phyloP scores from a whole-genome alignment of 2,329 filamentous ascomycete species.

The Botrytis medusae region DNA sequence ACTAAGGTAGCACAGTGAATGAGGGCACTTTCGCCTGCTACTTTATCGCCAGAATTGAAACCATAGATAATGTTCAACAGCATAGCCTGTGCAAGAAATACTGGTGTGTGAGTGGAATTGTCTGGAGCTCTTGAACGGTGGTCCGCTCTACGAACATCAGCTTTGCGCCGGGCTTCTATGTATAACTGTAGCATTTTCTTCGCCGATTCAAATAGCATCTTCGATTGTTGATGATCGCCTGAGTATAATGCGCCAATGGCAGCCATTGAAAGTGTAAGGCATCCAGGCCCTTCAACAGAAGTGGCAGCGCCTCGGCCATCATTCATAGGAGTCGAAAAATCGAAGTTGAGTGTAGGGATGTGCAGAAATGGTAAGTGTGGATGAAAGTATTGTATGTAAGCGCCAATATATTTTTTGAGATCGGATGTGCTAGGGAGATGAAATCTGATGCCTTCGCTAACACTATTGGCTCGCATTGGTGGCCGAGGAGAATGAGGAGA shows the following conservation, averaged over 20 bases:
- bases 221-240: slow-evolving; percentile 74
- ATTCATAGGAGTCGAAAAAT: slow-evolving; percentile 67
- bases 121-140: slow-evolving; percentile 56
- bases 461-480: slow-evolving; percentile 50
- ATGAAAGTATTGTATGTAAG: slow-evolving; percentile 90
- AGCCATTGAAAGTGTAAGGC: slow-evolving; percentile 83
- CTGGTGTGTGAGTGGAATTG: slow-evolving; percentile 70
- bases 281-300: slow-evolving; percentile 76
- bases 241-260: slow-evolving; percentile 86
- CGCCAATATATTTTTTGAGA: slow-evolving; percentile 84
- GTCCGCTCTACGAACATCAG: slow-evolving; percentile 69
- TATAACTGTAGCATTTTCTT: slow-evolving; percentile 96
- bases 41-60: slow-evolving; percentile 90
- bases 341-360: slow-evolving; percentile 87
- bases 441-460: slow-evolving; percentile 52
- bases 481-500: slow-evolving; percentile 53
- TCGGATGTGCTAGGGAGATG: slow-evolving; percentile 77
- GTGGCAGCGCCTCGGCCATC: slow-evolving; percentile 58
- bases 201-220: slow-evolving; percentile 84
- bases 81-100: slow-evolving; percentile 98
- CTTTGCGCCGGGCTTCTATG: slow-evolving; percentile 85
- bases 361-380: slow-evolving; percentile 95
- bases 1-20: slow-evolving; percentile 90
- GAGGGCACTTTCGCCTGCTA: slow-evolving; percentile 84
- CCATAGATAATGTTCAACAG: slow-evolving; percentile 93